Conservation (phyloP, 1,284 basidiomycete species). For the Malassezia vespertilionis region DNA sequence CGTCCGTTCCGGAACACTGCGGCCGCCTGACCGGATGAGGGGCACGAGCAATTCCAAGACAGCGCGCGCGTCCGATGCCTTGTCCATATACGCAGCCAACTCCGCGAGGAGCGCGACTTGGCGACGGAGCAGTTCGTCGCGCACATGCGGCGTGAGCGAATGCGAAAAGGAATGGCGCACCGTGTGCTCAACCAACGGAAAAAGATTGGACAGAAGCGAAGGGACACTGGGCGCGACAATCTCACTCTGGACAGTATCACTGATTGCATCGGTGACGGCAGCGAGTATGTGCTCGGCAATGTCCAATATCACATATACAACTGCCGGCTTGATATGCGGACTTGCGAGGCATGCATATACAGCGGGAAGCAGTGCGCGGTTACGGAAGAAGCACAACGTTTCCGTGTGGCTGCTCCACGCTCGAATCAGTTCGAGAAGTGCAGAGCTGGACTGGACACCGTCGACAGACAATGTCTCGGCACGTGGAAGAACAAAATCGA, state of each 20-base stretch:
- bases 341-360: slow-evolving; percentile 71
- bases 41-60: slow-evolving; percentile 69
- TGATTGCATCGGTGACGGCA: not conserved
- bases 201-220: slow-evolving; percentile 62
- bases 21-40: slow-evolving; percentile 65
- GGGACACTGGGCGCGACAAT: slow-evolving; percentile 68
- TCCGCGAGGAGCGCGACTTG: slow-evolving; percentile 71
- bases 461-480: slow-evolving; percentile 65
- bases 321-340: slow-evolving; percentile 72
- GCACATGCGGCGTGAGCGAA: slow-evolving; percentile 55
- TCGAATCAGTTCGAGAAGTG: slow-evolving; percentile 74
- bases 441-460: slow-evolving; percentile 83
- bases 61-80: slow-evolving; percentile 62
- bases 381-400: slow-evolving; percentile 63
- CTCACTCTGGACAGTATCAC: not conserved
- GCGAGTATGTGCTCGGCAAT: slow-evolving; percentile 65
- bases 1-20: slow-evolving; percentile 69
- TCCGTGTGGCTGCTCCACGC: slow-evolving; percentile 61
- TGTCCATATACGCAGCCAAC: slow-evolving; percentile 64
- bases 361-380: slow-evolving; percentile 61
- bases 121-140: slow-evolving; percentile 67
- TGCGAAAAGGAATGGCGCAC: slow-evolving; percentile 46
- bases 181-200: slow-evolving; percentile 45
- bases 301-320: slow-evolving; percentile 72
- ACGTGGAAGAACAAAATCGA: slow-evolving; percentile 72